A percentile compares a stretch with the other conserved stretches of the same genome.
phyloP scores from a whole-genome alignment of 192 early-diverging fungal species.

The Nowakowskiella sp. region DNA sequence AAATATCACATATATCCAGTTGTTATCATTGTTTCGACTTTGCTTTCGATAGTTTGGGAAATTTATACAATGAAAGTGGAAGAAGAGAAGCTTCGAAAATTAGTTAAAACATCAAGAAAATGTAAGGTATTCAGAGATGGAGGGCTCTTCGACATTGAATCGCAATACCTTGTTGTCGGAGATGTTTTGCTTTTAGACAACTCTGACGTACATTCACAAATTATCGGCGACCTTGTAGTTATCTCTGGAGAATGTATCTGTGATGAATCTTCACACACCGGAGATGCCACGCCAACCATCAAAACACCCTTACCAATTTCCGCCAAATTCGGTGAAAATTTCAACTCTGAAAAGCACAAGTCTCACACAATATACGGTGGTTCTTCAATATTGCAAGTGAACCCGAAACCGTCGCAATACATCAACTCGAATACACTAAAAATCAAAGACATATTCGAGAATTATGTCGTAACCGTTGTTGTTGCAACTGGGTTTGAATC shows the following conservation, averaged over 20 bases:
- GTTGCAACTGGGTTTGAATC: conserved; percentile 34
- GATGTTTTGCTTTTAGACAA: too few species aligned
- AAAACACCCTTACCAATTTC: too few species aligned
- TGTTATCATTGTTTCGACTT: conserved; percentile 29
- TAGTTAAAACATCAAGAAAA: conserved; percentile 3
- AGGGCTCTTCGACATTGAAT: not conserved
- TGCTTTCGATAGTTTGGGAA: conserved; percentile 34
- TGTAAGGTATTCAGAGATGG: conserved; percentile 18
- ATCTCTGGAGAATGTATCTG: too few species aligned
- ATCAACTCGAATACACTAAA: conserved; percentile 8
- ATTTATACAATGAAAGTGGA: conserved; percentile 25
- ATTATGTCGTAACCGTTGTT: conserved; percentile 26
- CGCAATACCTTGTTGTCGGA: too few species aligned
- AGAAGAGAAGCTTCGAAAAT: conserved; percentile 22
- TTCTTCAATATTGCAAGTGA: conserved; percentile 17
- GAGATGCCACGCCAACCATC: too few species aligned
- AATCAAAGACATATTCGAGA: not conserved
- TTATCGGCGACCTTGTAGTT: too few species aligned
- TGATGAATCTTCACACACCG: too few species aligned
- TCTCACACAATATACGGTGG: conserved; percentile 30
- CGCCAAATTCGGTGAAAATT: not conserved
- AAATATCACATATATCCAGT: conserved; percentile 26
- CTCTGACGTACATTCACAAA: too few species aligned
- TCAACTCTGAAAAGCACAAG: conserved; percentile 18
- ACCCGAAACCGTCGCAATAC: conserved; percentile 8